These are phyloP conservation scores for Zoysia matrella DNA, from an alignment of 202 grass and related monocot genomes.

Conservation along the genomic window DNA sequence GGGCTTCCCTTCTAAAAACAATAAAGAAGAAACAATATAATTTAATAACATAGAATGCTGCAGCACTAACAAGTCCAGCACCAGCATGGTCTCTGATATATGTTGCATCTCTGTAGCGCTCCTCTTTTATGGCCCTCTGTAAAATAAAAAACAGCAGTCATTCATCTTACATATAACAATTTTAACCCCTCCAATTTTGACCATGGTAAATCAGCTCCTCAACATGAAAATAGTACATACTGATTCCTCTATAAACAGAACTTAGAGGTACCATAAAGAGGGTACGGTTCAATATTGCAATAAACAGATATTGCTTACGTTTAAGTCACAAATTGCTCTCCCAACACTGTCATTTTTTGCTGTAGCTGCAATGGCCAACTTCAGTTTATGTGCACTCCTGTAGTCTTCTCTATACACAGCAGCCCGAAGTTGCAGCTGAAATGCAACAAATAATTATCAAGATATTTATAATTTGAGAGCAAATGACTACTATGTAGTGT, in stretches of 20 bases:
- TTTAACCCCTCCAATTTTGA: not conserved
- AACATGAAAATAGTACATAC: not conserved
- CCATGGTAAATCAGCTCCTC: conserved; percentile 25
- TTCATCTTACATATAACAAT: conserved; percentile 31
- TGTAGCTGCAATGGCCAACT: conserved; percentile 74
- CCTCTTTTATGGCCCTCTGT: conserved; percentile 86
- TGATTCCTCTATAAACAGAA: not conserved
- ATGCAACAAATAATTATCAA: conserved; percentile 50
- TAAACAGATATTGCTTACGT: conserved; percentile 54
- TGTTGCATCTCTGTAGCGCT: conserved; percentile 76
- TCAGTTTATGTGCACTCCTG: conserved; percentile 81
- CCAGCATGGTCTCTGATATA: conserved; percentile 87
- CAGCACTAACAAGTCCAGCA: conserved; percentile 76
- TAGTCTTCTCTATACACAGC: conserved; percentile 82
- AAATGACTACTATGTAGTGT: conserved; percentile 36
- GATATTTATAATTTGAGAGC: conserved; percentile 31
- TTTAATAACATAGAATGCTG: conserved; percentile 19
- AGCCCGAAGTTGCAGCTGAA: conserved; percentile 77
- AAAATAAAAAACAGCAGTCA: conserved; percentile 44
- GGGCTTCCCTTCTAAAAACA: too few species aligned
- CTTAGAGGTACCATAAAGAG: conserved; percentile 8
- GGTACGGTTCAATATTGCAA: not conserved
- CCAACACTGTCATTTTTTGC: conserved; percentile 78
- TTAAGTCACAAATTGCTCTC: conserved; percentile 70
- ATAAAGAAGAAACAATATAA: not conserved